These are phyloP conservation scores for Aspergillus indologenus DNA, from an alignment of 495 filamentous ascomycete genomes.

Conservation along the genomic window DNA sequence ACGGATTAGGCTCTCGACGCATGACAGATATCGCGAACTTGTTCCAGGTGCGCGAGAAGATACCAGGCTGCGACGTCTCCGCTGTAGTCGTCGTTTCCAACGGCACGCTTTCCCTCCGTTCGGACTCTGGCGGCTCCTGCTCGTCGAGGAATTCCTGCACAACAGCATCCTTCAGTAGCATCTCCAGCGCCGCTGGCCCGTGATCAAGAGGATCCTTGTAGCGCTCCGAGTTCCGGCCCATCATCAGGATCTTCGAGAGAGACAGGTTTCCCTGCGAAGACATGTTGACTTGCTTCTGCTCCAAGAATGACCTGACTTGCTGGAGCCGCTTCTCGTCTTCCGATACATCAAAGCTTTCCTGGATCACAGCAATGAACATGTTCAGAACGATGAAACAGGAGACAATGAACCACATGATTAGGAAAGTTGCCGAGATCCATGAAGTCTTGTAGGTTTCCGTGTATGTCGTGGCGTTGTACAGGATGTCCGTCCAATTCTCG, in stretches of 20 bases:
- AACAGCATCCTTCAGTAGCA: conserved; percentile 93
- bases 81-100: conserved; percentile 24
- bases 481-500: conserved; percentile 87
- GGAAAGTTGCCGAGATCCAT: conserved; percentile 94
- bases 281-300: conserved; percentile 79
- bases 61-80: conserved; percentile 47
- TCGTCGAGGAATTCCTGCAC: conserved; percentile 94
- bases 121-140: conserved; percentile 21
- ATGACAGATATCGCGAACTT: conserved; percentile 50
- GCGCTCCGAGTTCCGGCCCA: conserved; percentile 61
- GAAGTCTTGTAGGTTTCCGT: conserved; percentile 60
- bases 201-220: conserved; percentile 83
- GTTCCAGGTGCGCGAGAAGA: conserved; percentile 56
- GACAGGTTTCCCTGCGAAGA: conserved; percentile 69
- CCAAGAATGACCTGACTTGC: conserved; percentile 90
- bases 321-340: conserved; percentile 97
- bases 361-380: conserved; percentile 99
- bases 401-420: conserved; percentile 94
- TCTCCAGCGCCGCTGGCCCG: conserved; percentile 82
- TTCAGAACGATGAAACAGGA: conserved; percentile 95
- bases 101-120: conserved; percentile 26
- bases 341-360: conserved; percentile 99
- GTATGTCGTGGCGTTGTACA: conserved; percentile 77
- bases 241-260: conserved; percentile 80
- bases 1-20: conserved; percentile 84